Base-by-base conservation (phyloP, 371 early-diverging fungal genomes). In the Dentiscutata heterogama region DNA sequence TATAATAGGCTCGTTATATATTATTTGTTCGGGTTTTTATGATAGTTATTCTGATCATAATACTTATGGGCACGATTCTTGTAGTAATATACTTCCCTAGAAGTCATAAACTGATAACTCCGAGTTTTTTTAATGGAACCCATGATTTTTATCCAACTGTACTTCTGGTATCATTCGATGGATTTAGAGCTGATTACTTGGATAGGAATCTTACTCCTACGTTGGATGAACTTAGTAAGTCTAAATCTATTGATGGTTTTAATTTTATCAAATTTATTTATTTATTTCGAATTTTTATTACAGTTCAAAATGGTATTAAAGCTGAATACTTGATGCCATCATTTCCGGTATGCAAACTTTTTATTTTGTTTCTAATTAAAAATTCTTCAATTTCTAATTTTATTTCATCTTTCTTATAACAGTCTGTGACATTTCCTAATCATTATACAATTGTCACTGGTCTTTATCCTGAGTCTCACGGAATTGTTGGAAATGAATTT, bases 371-470 rank as follows among this genome's bases (percentile, higher is more conserved):
- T 58, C 0, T 58, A 58, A 58, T 58, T 58, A 20, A 7, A 67
- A 31, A 18, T 16, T 31, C 20, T 39, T 29, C 35, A 58, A 20
- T 74, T 31, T 54, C 27, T 60, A 39, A 82, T 46, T 31, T 83
- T 71, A 25, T 27, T 46, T 25, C 56, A 67, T 61, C 53, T 51
- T 27, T 22, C 8, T 14, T 50, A 50, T 10, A 18, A 27, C 77
- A 91, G 91, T 87, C 89, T 31, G 88, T 94, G 77, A 98, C 98
- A 1, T 98, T 98, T 83, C 96, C 99, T 7, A 98, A 98, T 86
- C 98, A 98, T 85, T 98, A 95, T 87, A 91, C 97, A 1, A 85
- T 98, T 35, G 95, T 91, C 2, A 98, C 99, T 5, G 99, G 99
- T 13, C 85, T 98, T 53, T 96, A 94, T 84, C 98, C 99, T 0